Evolutionary conservation across 306 rosid genomes (phyloP).

Genomic region (Quercus ilex): DNA sequence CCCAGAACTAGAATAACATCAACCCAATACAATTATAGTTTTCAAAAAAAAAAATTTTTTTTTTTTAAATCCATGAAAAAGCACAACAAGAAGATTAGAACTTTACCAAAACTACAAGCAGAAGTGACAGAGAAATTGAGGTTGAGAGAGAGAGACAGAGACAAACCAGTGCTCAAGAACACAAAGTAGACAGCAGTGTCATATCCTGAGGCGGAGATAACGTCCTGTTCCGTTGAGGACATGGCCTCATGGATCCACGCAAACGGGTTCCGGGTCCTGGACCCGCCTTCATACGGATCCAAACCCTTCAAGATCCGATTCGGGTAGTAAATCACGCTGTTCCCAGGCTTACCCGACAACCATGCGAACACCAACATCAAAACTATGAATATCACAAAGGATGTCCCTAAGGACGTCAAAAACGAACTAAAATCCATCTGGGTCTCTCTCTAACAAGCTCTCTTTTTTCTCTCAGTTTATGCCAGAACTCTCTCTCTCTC

Average conservation of each 20-base stretch:
- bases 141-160: not conserved
- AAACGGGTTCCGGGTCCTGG: constrained; percentile 59
- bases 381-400: constrained; percentile 64
- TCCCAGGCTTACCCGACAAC: constrained; percentile 61
- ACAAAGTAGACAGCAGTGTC: constrained; percentile 95
- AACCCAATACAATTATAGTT: not conserved
- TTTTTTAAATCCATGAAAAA: not conserved
- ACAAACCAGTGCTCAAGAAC: constrained; percentile 72
- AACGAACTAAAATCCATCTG: constrained; percentile 82
- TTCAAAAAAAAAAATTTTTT: not conserved
- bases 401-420: constrained; percentile 82
- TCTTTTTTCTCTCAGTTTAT: too few species aligned
- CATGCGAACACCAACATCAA: constrained; percentile 63
- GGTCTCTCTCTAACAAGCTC: constrained; percentile 7
- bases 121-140: too few species aligned
- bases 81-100: not conserved
- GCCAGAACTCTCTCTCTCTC: not conserved
- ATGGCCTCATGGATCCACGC: constrained; percentile 75
- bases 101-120: not conserved
- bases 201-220: constrained; percentile 71
- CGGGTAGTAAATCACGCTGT: constrained; percentile 86
- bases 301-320: constrained; percentile 75
- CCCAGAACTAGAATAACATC: not conserved
- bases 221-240: constrained; percentile 62
- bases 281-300: constrained; percentile 53